phyloP scores from a whole-genome alignment of 495 filamentous ascomycete genomes.

The Aspergillus biplanus region DNA sequence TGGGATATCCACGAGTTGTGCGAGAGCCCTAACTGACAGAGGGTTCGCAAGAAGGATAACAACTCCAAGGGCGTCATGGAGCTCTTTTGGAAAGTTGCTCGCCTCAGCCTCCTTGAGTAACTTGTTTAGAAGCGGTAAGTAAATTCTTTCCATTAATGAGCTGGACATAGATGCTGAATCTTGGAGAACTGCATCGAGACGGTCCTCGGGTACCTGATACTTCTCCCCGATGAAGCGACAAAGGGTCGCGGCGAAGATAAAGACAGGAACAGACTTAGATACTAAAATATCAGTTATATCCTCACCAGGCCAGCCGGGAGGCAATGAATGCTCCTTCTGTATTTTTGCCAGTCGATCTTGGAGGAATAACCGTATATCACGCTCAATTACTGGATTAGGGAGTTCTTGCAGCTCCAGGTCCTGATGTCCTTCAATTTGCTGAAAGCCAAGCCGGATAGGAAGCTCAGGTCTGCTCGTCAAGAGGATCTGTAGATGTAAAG shows the following conservation, averaged over 20 bases:
- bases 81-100: conserved; percentile 12
- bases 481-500: conserved; percentile 27
- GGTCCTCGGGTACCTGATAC: conserved; percentile 19
- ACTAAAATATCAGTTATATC: conserved; percentile 17
- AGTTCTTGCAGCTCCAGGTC: conserved; percentile 12
- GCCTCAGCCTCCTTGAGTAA: conserved; percentile 14
- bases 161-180: conserved; percentile 17
- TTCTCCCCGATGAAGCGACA: conserved; percentile 30
- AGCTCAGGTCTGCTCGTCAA: conserved; percentile 48
- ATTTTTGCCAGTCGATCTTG: conserved; percentile 21
- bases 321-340: conserved; percentile 6
- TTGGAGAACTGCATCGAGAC: conserved; percentile 24
- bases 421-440: conserved; percentile 4
- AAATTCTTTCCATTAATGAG: conserved; percentile 19
- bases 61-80: conserved; percentile 24
- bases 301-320: conserved; percentile 41
- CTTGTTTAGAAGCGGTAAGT: conserved; percentile 30
- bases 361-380: conserved; percentile 31
- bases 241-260: conserved; percentile 36
- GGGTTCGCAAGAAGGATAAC: conserved; percentile 31
- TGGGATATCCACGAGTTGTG: conserved; percentile 16
- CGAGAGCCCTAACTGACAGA: conserved; percentile 20
- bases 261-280: conserved; percentile 27
- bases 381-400: conserved; percentile 25
- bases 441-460: conserved; percentile 37